These are phyloP conservation scores for Pelagophyceae sp. DNA, from an alignment of 352 stramenopile genomes.

Conservation along the genomic window DNA sequence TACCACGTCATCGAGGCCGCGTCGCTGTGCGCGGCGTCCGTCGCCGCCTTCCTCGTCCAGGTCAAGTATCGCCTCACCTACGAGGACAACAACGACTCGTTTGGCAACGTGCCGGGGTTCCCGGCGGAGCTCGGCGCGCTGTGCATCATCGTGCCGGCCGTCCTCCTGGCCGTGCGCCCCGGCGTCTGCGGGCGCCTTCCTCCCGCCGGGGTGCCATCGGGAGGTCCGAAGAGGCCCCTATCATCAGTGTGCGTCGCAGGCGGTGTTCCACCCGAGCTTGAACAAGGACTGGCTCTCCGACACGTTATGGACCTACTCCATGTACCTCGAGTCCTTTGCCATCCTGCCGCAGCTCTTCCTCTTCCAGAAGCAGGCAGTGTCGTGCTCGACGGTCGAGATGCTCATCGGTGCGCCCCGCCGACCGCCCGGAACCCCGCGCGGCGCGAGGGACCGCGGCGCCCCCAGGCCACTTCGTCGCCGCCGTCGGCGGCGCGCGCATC, in stretches of 20 bases:
- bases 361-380: constrained; percentile 83
- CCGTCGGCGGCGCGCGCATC: constrained; percentile 82
- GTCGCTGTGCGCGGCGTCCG: constrained; percentile 69
- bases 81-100: constrained; percentile 85
- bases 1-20: constrained; percentile 91
- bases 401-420: not conserved
- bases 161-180: constrained; percentile 49
- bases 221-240: not conserved
- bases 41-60: constrained; percentile 77
- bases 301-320: constrained; percentile 91
- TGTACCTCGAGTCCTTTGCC: constrained; percentile 93
- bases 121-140: constrained; percentile 50
- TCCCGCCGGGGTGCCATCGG: constrained; percentile 17
- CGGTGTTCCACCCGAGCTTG: constrained; percentile 86
- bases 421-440: too few species aligned
- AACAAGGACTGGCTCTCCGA: constrained; percentile 94
- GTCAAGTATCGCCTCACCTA: constrained; percentile 88
- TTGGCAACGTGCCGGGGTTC: constrained; percentile 70
- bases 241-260: too few species aligned
- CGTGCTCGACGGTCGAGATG: constrained; percentile 29
- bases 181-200: too few species aligned
- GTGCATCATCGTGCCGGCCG: constrained; percentile 52
- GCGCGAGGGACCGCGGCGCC: constrained; percentile 21
- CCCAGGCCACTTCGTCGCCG: constrained; percentile 89
- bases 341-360: constrained; percentile 92